A percentile compares a stretch with the other conserved stretches of the same genome.
Conservation (phyloP, 1,284 basidiomycete genomes). For the Trametes hirsuta region DNA sequence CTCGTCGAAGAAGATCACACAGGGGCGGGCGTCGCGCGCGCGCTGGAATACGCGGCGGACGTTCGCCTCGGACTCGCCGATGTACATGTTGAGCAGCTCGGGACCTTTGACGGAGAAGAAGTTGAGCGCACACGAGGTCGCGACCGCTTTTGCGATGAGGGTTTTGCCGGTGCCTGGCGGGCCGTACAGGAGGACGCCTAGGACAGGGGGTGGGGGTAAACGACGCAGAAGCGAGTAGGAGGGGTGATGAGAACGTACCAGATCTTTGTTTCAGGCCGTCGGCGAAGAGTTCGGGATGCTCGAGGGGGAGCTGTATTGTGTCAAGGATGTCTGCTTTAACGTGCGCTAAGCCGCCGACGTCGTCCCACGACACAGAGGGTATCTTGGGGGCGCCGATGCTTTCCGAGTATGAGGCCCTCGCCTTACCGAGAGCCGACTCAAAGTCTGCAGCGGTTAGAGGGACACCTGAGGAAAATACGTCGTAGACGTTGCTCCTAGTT, state of each 20-base stretch:
- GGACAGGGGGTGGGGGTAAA: not conserved
- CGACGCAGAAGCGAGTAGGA: not conserved
- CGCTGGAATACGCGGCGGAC: slow-evolving; percentile 92
- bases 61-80: slow-evolving; percentile 97
- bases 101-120: slow-evolving; percentile 98
- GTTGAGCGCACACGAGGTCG: slow-evolving; percentile 90
- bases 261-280: slow-evolving; percentile 96
- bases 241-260: slow-evolving; percentile 48
- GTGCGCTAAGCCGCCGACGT: slow-evolving; percentile 89
- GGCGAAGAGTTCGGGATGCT: slow-evolving; percentile 92
- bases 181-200: slow-evolving; percentile 89
- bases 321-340: slow-evolving; percentile 97
- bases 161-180: slow-evolving; percentile 98
- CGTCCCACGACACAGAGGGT: slow-evolving; percentile 96
- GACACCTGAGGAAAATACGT: slow-evolving; percentile 50
- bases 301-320: slow-evolving; percentile 94
- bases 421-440: slow-evolving; percentile 73
- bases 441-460: slow-evolving; percentile 73
- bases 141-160: slow-evolving; percentile 91
- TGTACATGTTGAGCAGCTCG: slow-evolving; percentile 97
- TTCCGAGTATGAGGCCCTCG: slow-evolving; percentile 84
- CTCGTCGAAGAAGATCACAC: slow-evolving; percentile 98
- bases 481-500: slow-evolving; percentile 11
- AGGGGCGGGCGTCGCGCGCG: slow-evolving; percentile 88
- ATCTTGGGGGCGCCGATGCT: slow-evolving; percentile 97